Evolutionary conservation across 2,329 filamentous ascomycete species (phyloP), one percentile per base, ranked within the genome.

Genomic region (Didymella keratinophila): DNA sequence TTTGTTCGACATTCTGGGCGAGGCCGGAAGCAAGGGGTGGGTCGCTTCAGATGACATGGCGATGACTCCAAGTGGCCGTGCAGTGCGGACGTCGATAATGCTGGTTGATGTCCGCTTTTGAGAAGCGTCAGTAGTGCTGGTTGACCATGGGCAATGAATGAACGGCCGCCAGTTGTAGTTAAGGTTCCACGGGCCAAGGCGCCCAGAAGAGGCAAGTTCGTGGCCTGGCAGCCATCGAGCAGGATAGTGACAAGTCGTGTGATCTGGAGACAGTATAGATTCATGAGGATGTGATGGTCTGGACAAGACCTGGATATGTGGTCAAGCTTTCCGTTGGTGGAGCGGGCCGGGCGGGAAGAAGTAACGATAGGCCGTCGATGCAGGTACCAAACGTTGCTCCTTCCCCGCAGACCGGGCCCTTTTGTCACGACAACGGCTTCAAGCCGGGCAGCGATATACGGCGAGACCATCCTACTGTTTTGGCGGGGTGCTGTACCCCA

Each of bases 251-350:
- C 18, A 11, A 11, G 39, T 37, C 44, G 44, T 30, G 39, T 45
- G 50, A 53, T 28, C 1, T 50, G 10, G 30, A 25, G 37, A 41
- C 3, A 3, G n/a, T n/a, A 21, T 10, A 23, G 16, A 18, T 3
- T 21, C 7, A 14, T 12, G 21, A 11, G 5, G 3, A 3, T 23
- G 4, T 9, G 16, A 44, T 9, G 28, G 16, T 53, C 39, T 45
- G 30, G 44, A 42, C 14, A n/a, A 7, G 16, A 12, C 9, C 8
- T 30, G 8, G 18, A 52, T 16, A 23, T 34, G 7, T 27, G 49
- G 30, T 34, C 32, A 49, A 53, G 49, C 37, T 53, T 52, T 44
- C 20, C 30, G 49, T 52, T 58, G 50, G 56, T 45, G 18, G 6
- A 12, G 20, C 30, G 23, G 56, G 44, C 44, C 32, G 32, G 44